These are phyloP conservation scores for Phytopythium delawarense DNA, from an alignment of 352 stramenopile species.

Conservation along the genomic window DNA sequence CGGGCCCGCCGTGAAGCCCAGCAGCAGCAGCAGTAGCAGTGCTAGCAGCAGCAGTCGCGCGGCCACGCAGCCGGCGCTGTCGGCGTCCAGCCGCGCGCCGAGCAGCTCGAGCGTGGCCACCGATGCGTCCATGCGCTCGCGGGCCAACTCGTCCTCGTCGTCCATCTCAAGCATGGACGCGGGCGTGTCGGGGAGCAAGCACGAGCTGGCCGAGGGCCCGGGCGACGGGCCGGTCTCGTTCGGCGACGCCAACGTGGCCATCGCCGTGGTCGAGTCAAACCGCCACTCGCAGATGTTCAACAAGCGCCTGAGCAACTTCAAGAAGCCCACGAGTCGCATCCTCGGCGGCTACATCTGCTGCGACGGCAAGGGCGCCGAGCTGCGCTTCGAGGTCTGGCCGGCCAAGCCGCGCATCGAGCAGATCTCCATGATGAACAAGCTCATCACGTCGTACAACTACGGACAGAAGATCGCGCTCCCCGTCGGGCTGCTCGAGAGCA, in stretches of 20 bases:
- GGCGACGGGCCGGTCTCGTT: conserved; percentile 41
- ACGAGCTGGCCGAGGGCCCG: conserved; percentile 1
- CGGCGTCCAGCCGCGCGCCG: background rate
- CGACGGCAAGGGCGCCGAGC: conserved; percentile 72
- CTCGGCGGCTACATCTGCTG: conserved; percentile 84
- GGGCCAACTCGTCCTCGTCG: conserved; percentile 12
- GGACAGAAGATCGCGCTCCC: conserved; percentile 81
- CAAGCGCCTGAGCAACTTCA: conserved; percentile 84
- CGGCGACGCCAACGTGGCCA: conserved; percentile 66
- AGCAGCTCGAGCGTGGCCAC: background rate
- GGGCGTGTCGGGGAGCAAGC: background rate
- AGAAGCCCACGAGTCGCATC: conserved; percentile 81
- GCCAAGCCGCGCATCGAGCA: conserved; percentile 66
- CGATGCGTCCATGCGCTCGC: conserved; percentile 5
- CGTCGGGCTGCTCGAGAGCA: conserved; percentile 53
- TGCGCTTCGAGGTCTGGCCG: conserved; percentile 63
- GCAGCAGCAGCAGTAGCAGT: conserved; percentile 13
- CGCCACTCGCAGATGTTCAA: conserved; percentile 85
- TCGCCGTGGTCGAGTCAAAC: conserved; percentile 74
- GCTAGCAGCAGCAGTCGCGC: conserved; percentile 12
- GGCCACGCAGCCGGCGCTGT: background rate
- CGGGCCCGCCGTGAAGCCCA: conserved; percentile 10
- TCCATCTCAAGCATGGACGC: conserved; percentile 7
- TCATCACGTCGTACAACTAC: conserved; percentile 81
- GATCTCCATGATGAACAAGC: conserved; percentile 83